Conservation (phyloP, 345 rosid species). For the Eucalyptus sideroxylon region DNA sequence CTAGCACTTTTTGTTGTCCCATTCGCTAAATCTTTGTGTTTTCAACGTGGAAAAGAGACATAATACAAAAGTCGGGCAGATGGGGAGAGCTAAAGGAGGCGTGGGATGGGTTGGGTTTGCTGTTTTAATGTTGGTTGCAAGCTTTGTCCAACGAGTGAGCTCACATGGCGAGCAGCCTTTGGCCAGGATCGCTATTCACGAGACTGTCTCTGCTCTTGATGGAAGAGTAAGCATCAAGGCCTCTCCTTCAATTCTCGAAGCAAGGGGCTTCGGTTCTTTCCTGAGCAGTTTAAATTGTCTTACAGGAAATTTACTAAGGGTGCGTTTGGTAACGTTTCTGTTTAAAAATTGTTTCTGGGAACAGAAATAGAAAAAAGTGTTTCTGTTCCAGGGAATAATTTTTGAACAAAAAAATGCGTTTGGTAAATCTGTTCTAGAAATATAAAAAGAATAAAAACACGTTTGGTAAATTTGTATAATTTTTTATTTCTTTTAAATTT, state of each 20-base stretch:
- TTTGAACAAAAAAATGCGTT: too few species aligned
- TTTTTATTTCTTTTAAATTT: too few species aligned
- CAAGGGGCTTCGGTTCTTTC: constrained; percentile 1
- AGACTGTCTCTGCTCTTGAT: not conserved
- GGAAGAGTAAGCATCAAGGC: constrained; percentile 2
- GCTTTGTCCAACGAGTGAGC: not conserved
- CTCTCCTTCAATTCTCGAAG: constrained; percentile 42
- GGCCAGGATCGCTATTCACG: constrained; percentile 24
- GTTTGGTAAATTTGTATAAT: too few species aligned
- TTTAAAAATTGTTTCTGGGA: too few species aligned
- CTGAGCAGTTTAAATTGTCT: not conserved
- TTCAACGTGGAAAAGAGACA: not conserved
- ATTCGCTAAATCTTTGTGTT: not conserved
- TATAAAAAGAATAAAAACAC: too few species aligned
- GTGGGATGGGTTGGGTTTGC: not conserved
- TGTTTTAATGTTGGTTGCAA: not conserved
- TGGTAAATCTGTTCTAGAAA: too few species aligned
- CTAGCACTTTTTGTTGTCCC: not conserved
- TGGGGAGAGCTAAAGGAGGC: not conserved
- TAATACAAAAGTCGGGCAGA: not conserved
- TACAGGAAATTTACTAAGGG: not conserved
- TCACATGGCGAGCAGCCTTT: constrained; percentile 42
- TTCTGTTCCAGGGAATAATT: too few species aligned
- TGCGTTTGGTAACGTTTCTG: too few species aligned
- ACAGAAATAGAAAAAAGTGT: too few species aligned